These are phyloP conservation scores for Obelidium mucronatum DNA, from an alignment of 192 early-diverging fungal species.

Conservation along the genomic window DNA sequence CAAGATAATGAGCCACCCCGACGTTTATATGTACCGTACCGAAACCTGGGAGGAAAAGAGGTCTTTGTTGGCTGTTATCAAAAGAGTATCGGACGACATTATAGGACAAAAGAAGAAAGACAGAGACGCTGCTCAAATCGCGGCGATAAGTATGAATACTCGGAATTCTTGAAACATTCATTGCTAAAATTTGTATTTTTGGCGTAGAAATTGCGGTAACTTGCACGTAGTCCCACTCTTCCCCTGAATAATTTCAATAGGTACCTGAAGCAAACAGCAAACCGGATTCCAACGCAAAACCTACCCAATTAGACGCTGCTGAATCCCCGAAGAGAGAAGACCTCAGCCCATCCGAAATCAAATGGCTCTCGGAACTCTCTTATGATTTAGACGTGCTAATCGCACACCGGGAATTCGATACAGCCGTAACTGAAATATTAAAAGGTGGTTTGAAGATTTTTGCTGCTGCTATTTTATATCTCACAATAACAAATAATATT, in stretches of 20 bases:
- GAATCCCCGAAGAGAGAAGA: neutral
- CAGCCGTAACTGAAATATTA: constrained; percentile 75
- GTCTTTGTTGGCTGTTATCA: constrained; percentile 52
- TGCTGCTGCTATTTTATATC: neutral
- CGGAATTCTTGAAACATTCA: neutral
- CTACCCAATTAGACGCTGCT: neutral
- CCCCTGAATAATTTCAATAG: neutral
- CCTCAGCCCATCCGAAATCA: constrained; percentile 33
- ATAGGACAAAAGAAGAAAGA: constrained; percentile 22
- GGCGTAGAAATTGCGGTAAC: neutral
- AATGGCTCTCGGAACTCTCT: constrained; percentile 76
- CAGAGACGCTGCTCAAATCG: neutral
- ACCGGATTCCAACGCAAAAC: neutral
- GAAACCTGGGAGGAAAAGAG: constrained; percentile 77
- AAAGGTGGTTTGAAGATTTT: constrained; percentile 42
- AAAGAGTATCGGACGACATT: constrained; percentile 22
- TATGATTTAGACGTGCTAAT: constrained; percentile 94
- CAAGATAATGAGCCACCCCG: constrained; percentile 84
- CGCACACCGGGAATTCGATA: constrained; percentile 88
- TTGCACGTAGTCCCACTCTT: neutral
- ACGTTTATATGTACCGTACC: constrained; percentile 76
- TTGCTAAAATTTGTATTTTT: neutral
- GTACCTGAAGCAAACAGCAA: neutral
- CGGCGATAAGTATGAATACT: neutral
- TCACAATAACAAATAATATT: constrained; percentile 3